Conservation (phyloP, 2,329 filamentous ascomycete species). For the Kalmusia sp. region DNA sequence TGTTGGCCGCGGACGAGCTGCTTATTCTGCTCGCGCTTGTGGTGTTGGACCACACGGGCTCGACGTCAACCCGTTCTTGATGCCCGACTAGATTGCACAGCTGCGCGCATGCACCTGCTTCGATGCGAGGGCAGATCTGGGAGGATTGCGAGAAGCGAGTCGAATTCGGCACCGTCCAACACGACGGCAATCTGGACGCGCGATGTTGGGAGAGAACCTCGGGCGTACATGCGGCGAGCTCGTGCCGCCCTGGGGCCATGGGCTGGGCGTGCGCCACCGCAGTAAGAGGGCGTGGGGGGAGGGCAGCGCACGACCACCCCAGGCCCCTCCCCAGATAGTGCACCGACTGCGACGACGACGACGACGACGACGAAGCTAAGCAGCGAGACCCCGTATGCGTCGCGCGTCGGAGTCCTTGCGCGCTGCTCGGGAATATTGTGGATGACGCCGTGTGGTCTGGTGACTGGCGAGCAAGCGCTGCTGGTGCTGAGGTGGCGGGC, state of each 20-base stretch:
- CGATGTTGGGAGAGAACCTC: background rate
- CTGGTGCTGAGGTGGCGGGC: conserved; percentile 10
- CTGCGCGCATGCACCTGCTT: background rate
- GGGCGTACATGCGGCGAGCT: background rate
- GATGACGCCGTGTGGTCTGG: conserved; percentile 32
- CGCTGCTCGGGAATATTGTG: conserved; percentile 9
- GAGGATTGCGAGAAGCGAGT: background rate
- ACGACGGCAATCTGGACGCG: background rate
- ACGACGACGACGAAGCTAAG: conserved; percentile 19
- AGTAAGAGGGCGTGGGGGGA: conserved; percentile 34
- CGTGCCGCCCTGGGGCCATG: conserved; percentile 19
- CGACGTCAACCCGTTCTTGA: background rate
- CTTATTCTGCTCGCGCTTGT: background rate
- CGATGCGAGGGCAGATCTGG: background rate
- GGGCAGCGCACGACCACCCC: no score
- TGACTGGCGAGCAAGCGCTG: conserved; percentile 25
- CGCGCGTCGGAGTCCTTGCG: conserved; percentile 13
- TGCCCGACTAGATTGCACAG: background rate
- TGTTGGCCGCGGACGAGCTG: conserved; percentile 12
- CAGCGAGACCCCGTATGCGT: background rate
- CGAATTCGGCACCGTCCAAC: background rate
- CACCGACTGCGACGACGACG: no score
- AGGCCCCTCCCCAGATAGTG: conserved; percentile 17
- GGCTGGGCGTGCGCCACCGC: conserved; percentile 24
- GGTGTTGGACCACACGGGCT: background rate